Evolutionary conservation across 1,284 basidiomycete genomes (phyloP), one percentile per base, ranked within the genome.

Genomic region (Tilletia caries): DNA sequence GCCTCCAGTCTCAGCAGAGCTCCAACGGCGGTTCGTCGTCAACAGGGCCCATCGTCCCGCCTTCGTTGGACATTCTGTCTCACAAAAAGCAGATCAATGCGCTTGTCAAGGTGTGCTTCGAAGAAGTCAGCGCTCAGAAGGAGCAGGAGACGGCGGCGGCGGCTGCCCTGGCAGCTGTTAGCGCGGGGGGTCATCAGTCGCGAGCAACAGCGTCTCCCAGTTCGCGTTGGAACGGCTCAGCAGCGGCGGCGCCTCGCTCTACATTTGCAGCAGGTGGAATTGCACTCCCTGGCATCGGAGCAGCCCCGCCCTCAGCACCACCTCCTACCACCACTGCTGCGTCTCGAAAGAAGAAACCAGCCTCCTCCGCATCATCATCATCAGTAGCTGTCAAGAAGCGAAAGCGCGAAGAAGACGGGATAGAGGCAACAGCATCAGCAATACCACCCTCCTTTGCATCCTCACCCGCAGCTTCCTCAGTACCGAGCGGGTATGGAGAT

Each of bases 61-160:
- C 58, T 18, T 33, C 58, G 58, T 29, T 62, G 27, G 58, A 62
- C n/a, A 62, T 62, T 29, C 6, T 62, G 58, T 62, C 58, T 33
- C 58, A 76, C 68, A 81, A 81, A 64, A 78, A 79, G 72, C 73
- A 72, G 62, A 68, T 81, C 48, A 76, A 79, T 65, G 74, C 68
- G 2, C 74, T 77, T 64, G 79, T 81, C 64, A 76, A 76, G 29
- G 69, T 77, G 52, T 80, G 78, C 72, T 81, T 79, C 64, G 75
- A 80, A 48, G 76, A 78, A 43, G 72, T 78, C 41, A 76, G 75
- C 33, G 73, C 72, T 1, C 41, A 54, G 32, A 54, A n/a, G 48
- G 37, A 43, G 12, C 52, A 32, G 20, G 34, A 29, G 62, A 29
- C 29, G 1, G 58, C 27, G 32, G 58, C 58, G 2, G 58, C 58